Evolutionary conservation across 2,329 filamentous ascomycete genomes (phyloP).

Genomic region (Aspergillus versicolor): DNA sequence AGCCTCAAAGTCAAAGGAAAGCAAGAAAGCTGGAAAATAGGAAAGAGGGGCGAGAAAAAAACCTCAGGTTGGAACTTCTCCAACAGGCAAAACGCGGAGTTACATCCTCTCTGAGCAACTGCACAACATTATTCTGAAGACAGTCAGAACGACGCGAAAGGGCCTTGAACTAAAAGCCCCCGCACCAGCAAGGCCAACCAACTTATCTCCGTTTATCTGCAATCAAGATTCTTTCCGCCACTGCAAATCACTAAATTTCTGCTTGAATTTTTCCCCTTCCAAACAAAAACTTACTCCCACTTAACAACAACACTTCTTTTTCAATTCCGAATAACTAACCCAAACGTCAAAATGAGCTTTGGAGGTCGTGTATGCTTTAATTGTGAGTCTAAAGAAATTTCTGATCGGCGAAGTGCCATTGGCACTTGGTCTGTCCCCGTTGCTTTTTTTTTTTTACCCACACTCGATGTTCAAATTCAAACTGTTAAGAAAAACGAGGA

Average conservation of each 20-base stretch:
- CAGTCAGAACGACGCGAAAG: not conserved
- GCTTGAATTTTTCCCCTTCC: slow-evolving; percentile 13
- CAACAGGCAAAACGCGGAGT: not conserved
- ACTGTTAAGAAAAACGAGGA: not conserved
- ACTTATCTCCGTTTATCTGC: slow-evolving; percentile 14
- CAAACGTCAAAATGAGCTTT: slow-evolving; percentile 48
- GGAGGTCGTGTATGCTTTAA: slow-evolving; percentile 59
- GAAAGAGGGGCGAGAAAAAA: not conserved
- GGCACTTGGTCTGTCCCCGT: not conserved
- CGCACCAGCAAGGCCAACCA: slow-evolving; percentile 16
- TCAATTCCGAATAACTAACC: slow-evolving; percentile 4
- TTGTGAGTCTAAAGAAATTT: slow-evolving; percentile 46
- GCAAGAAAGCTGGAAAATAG: not conserved
- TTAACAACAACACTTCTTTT: not conserved
- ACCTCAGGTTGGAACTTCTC: not conserved
- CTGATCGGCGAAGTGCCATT: slow-evolving; percentile 4
- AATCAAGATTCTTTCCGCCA: slow-evolving; percentile 16
- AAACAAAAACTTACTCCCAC: slow-evolving; percentile 1
- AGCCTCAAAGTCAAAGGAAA: not conserved
- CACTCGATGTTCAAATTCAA: not conserved
- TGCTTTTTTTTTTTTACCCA: slow-evolving; percentile 1
- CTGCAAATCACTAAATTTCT: slow-evolving; percentile 19
- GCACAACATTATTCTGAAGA: not conserved
- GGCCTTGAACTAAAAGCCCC: slow-evolving; percentile 10
- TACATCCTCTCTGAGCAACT: not conserved